Base-by-base conservation (phyloP, 2,329 filamentous ascomycete species). In the Cryphonectria parasitica region DNA sequence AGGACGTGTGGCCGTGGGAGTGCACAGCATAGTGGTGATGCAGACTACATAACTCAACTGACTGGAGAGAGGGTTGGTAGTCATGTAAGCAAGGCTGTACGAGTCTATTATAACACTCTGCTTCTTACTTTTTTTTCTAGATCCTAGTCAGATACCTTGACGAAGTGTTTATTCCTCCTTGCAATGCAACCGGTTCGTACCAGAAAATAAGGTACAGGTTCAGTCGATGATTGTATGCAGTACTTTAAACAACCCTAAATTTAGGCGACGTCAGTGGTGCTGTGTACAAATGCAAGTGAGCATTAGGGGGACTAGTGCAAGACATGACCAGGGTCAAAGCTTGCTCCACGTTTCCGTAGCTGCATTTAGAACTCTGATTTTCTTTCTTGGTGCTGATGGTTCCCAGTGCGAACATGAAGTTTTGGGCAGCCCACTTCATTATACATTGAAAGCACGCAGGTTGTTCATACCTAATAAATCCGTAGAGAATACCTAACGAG, bases 181-280 rank as follows among this genome's bases (percentile, higher is more conserved):
- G 49, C 58, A 31, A 31, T 60, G 31, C 31, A 60, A 60, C 28
- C 58, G 39, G 58, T 39, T 61, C 58, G 58, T 25, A 39, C 58
- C 31, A 61, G 19, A 61, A 19, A 39, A 22, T 34, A 11, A 58
- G 54, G 25, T 15, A 58, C 54, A 31, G 0, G 34, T 61, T n/a
- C 58, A 22, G 34, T 19, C 58, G 15, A 19, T 34, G 28, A 13
- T 31, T 39, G 58, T 61, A 36, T 11, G 22, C 19, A 39, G 58
- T 61, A 61, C 58, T n/a, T 39, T 34, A 1, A 8, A 39, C 10
- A n/a, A 10, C 34, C 11, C 22, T 15, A n/a, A 13, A 31, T 5
- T 39, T 4, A 61, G 17, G 31, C 13, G 31, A 36, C 5, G 5
- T 61, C 19, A 11, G 58, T 22, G 34, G 58, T 61, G 22, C 19